These are phyloP conservation scores for Croton laevigatus DNA, from an alignment of 441 rosid species.

Conservation along the genomic window DNA sequence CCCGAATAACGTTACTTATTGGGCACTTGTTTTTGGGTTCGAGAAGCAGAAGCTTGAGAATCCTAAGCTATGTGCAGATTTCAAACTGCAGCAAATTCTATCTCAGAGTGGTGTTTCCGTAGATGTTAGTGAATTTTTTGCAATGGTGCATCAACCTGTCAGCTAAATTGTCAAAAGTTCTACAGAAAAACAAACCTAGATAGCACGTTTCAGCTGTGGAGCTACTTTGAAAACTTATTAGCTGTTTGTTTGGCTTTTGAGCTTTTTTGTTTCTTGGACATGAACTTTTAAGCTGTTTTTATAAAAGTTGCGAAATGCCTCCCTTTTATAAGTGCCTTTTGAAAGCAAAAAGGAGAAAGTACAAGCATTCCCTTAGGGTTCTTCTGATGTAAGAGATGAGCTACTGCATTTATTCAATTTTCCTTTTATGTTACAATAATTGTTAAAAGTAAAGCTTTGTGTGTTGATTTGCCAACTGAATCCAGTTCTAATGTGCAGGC, in stretches of 20 bases:
- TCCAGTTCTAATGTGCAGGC: too few species aligned
- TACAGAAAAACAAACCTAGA: background rate
- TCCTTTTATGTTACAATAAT: background rate
- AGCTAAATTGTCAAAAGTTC: background rate
- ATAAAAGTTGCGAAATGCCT: too few species aligned
- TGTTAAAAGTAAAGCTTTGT: background rate
- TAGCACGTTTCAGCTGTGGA: too few species aligned
- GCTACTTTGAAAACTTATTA: background rate
- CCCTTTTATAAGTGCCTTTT: too few species aligned
- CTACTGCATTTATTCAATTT: background rate
- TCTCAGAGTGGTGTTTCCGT: background rate
- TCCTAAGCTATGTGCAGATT: background rate
- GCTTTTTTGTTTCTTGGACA: too few species aligned
- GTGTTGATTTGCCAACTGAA: too few species aligned
- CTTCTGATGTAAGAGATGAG: background rate
- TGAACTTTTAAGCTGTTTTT: too few species aligned
- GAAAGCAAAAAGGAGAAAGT: too few species aligned
- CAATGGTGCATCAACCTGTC: background rate
- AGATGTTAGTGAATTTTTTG: background rate
- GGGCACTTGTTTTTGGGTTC: conserved; percentile 10
- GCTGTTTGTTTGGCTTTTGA: too few species aligned
- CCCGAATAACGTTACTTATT: background rate
- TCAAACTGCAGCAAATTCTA: conserved; percentile 3
- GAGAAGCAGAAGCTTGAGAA: conserved; percentile 5
- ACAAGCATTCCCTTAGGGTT: too few species aligned